phyloP scores from a whole-genome alignment of 2,329 filamentous ascomycete species.

The Mollisia scopiformis region DNA sequence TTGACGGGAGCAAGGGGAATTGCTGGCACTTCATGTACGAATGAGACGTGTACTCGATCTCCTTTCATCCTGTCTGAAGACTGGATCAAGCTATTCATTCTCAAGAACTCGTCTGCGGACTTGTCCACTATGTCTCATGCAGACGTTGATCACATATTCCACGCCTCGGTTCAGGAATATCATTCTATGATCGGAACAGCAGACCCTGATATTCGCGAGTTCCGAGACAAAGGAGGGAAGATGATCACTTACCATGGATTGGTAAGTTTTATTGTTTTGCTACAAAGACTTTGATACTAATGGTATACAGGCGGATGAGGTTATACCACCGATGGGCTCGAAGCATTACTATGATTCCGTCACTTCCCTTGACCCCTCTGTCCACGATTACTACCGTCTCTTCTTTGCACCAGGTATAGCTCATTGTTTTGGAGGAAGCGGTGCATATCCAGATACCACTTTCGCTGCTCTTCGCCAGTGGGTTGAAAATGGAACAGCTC shows the following conservation, averaged over 20 bases:
- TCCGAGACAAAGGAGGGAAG: slow-evolving; percentile 15
- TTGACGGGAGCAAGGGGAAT: not conserved
- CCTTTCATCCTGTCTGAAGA: not conserved
- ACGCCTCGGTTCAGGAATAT: slow-evolving; percentile 11
- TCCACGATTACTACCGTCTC: slow-evolving; percentile 37
- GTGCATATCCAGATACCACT: slow-evolving; percentile 28
- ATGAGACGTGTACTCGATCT: slow-evolving; percentile 1
- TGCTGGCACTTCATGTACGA: not conserved
- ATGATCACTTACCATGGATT: slow-evolving; percentile 22
- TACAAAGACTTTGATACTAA: not conserved
- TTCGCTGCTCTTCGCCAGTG: slow-evolving; percentile 36
- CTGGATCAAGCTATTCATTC: slow-evolving; percentile 20
- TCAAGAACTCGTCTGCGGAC: slow-evolving; percentile 17
- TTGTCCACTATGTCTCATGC: slow-evolving; percentile 1
- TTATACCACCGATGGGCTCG: slow-evolving; percentile 16
- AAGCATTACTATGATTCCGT: slow-evolving; percentile 35
- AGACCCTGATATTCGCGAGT: slow-evolving; percentile 18
- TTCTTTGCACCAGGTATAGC: slow-evolving; percentile 38
- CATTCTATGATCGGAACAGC: slow-evolving; percentile 10
- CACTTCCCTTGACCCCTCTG: slow-evolving; percentile 19
- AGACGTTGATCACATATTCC: slow-evolving; percentile 9
- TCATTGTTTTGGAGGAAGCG: slow-evolving; percentile 38
- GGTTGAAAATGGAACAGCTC: slow-evolving; percentile 37
- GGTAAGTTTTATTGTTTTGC: not conserved
- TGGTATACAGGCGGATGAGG: slow-evolving; percentile 8